A percentile compares a stretch with the other conserved stretches of the same genome.
These are phyloP conservation scores for Carex littledalei DNA, from an alignment of 176 grass and related monocot genomes.

Conservation along the genomic window DNA sequence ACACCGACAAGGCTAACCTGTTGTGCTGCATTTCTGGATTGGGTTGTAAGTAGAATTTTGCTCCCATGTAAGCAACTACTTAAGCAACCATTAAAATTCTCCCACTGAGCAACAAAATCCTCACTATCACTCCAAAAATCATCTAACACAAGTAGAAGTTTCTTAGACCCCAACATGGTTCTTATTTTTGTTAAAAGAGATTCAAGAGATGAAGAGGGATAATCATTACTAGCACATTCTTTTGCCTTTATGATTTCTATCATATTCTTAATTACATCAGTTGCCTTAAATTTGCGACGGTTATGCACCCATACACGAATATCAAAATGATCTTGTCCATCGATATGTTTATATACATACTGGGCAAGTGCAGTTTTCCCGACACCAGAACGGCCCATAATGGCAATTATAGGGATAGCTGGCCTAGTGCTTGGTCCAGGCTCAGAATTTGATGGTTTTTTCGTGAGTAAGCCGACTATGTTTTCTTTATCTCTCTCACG, in stretches of 20 bases:
- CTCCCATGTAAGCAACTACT: neutral
- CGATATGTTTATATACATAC: neutral
- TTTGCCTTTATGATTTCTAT: neutral
- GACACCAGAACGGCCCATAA: neutral
- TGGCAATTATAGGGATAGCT: neutral
- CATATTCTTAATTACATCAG: neutral
- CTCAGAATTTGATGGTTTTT: neutral
- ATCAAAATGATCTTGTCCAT: neutral
- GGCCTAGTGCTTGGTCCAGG: neutral
- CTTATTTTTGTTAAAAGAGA: neutral
- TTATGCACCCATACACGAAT: neutral
- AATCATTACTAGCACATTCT: rapidly evolving
- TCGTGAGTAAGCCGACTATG: neutral
- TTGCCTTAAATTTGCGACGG: neutral
- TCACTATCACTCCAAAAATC: neutral
- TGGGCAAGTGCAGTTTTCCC: neutral
- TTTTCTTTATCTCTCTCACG: neutral
- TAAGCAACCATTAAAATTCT: neutral
- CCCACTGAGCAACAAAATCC: neutral
- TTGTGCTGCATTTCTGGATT: neutral
- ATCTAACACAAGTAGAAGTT: neutral
- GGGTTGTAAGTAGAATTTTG: neutral
- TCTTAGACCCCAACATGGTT: neutral
- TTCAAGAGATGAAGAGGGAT: neutral
- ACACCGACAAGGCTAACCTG: neutral